Base-by-base conservation (phyloP, 371 early-diverging fungal species). In the Circinella umbellata region DNA sequence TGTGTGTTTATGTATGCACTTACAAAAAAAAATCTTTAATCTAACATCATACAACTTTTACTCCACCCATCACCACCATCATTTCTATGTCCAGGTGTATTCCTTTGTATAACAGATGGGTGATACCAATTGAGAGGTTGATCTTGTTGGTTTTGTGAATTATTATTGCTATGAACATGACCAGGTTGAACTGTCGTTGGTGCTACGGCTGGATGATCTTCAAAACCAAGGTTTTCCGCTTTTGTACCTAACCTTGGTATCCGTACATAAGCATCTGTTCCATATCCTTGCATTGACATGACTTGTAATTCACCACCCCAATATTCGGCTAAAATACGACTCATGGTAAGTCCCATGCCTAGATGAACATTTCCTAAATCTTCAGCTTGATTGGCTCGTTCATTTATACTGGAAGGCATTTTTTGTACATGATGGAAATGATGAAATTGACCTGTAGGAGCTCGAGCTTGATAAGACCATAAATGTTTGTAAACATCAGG, bases 271-370 rank as follows among this genome's bases (percentile, higher is more conserved):
- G 92, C 93, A 77, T 97, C 97, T 20, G 93, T 92, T 17, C 96
- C 98, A 69, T 87, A 93, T 8, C 95, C 96, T 48, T 93, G 88
- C 88, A 96, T 85, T 1, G 91, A 86, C 60, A 84, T 83, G 15
- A 95, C 78, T 39, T 86, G 86, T 36, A 97, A 79, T 53, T 84
- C 83, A 27, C 94, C 93, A 20, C 93, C 93, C 94, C 93, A 94
- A 69, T 92, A 94, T 80, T 94, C 91, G 27, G 94, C 93, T 76
- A 93, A 96, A 15, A 94, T 92, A 47, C 90, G 79, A 55, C 91
- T 88, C 92, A 97, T 91, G 0, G 94, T 94, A 69, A 96, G 76
- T 0, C 96, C 96, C 63, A 97, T 87, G 7, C 97, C 97, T 60
- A 95, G 76, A 57, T 90, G 85, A 18, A 64, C 67, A 15, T 70